These are phyloP conservation scores for Rhizopogon rudus DNA, from an alignment of 768 basidiomycete species.

Conservation along the genomic window DNA sequence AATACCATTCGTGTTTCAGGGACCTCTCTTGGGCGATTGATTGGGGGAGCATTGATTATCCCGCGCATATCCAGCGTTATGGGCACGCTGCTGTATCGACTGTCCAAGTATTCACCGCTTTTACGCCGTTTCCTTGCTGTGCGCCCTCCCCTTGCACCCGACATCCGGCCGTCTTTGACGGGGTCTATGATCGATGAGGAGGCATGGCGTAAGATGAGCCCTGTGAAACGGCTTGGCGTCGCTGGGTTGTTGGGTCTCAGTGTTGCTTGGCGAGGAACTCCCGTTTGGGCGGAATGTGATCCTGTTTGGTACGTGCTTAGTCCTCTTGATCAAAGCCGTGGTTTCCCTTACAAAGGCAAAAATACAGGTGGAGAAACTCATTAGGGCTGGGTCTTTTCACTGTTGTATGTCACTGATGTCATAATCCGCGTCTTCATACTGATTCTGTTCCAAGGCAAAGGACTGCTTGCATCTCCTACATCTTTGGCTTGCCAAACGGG, in stretches of 20 bases:
- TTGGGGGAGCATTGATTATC: constrained; percentile 66
- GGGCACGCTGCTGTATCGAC: constrained; percentile 53
- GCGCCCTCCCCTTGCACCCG: constrained; percentile 13
- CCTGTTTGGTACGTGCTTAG: constrained; percentile 56
- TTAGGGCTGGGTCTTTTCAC: constrained; percentile 66
- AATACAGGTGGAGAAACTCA: constrained; percentile 58
- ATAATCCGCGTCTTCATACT: background rate
- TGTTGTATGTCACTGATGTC: constrained; percentile 37
- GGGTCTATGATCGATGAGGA: constrained; percentile 15
- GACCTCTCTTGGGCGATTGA: constrained; percentile 56
- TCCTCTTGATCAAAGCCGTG: background rate
- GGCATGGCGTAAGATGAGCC: constrained; percentile 9
- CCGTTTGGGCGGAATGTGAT: constrained; percentile 61
- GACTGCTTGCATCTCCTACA: constrained; percentile 66
- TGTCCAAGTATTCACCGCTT: constrained; percentile 37
- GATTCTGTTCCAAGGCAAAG: constrained; percentile 41
- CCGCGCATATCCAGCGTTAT: constrained; percentile 63
- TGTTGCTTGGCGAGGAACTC: constrained; percentile 50
- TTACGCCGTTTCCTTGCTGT: constrained; percentile 22
- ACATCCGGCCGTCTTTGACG: constrained; percentile 8
- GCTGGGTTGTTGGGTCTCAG: constrained; percentile 35
- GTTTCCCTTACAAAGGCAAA: background rate
- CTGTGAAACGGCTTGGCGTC: constrained; percentile 20
- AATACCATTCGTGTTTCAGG: constrained; percentile 54
- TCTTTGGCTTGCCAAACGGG: constrained; percentile 65